Percentiles rank a stretch among this genome's conserved stretches.
phyloP scores from a whole-genome alignment of 345 rosid species.

The Pugionium cornutum region DNA sequence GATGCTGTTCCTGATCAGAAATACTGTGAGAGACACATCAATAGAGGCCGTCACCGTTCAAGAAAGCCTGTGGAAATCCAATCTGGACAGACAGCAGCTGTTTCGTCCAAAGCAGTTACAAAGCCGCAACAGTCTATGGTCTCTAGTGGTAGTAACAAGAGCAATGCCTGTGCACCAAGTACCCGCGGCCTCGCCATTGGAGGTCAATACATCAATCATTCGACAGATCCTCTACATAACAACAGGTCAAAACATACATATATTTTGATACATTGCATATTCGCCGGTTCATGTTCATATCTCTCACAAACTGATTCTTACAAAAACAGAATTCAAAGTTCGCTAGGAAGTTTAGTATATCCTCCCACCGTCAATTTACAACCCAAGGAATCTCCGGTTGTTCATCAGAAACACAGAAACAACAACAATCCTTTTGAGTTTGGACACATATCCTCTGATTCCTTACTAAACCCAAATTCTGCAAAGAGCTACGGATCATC shows the following conservation, averaged over 20 bases:
- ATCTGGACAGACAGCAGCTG: conserved; percentile 47
- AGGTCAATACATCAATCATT: conserved; percentile 42
- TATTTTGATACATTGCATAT: neutral
- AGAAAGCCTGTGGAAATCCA: conserved; percentile 85
- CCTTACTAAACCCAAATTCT: conserved; percentile 45
- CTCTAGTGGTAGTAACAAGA: conserved; percentile 30
- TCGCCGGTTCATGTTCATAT: neutral
- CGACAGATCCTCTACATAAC: conserved; percentile 37
- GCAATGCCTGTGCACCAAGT: conserved; percentile 35
- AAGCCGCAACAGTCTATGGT: conserved; percentile 38
- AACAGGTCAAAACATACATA: conserved; percentile 40
- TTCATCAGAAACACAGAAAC: conserved; percentile 41
- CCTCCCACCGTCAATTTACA: conserved; percentile 42
- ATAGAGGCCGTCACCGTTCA: conserved; percentile 88
- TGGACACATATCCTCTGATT: conserved; percentile 55
- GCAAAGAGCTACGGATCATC: conserved; percentile 48
- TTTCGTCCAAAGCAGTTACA: conserved; percentile 45
- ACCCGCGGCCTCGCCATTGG: conserved; percentile 33
- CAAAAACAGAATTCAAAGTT: conserved; percentile 44
- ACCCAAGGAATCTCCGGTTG: conserved; percentile 38
- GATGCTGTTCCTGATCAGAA: conserved; percentile 77
- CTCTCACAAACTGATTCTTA: conserved; percentile 1
- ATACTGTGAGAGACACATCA: conserved; percentile 78
- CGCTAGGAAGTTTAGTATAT: conserved; percentile 22
- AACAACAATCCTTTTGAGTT: conserved; percentile 38